A percentile compares a stretch with the other conserved stretches of the same genome.
These are phyloP conservation scores for Fremontodendron californicum DNA, from an alignment of 345 rosid species.

Conservation along the genomic window DNA sequence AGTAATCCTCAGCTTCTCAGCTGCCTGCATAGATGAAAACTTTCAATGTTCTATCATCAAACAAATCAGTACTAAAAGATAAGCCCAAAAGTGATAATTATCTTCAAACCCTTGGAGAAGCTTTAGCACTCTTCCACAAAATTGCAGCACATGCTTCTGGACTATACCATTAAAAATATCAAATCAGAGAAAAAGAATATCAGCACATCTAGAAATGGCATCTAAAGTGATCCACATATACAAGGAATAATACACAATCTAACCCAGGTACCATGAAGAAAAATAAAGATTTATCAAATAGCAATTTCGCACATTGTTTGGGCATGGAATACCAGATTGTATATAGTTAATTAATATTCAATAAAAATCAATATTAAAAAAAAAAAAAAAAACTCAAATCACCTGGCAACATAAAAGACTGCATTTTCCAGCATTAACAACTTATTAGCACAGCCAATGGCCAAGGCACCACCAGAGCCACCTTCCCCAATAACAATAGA, in stretches of 20 bases:
- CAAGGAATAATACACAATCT: not conserved
- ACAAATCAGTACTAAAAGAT: slow-evolving; percentile 10
- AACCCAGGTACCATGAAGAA: not conserved
- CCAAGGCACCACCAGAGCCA: slow-evolving; percentile 99
- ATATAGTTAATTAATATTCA: not conserved
- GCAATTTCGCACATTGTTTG: not conserved
- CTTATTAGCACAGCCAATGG: slow-evolving; percentile 93
- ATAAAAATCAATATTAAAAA: not conserved
- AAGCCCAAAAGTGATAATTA: slow-evolving; percentile 12
- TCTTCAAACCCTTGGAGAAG: slow-evolving; percentile 74
- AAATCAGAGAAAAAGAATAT: slow-evolving; percentile 7
- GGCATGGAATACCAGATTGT: not conserved
- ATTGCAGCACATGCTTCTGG: slow-evolving; percentile 99
- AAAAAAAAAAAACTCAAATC: slow-evolving; percentile 9
- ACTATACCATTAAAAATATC: slow-evolving; percentile 38
- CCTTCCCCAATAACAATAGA: slow-evolving; percentile 98
- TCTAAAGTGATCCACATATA: not conserved
- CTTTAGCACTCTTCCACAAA: slow-evolving; percentile 87
- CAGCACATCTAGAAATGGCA: not conserved
- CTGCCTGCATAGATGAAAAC: slow-evolving; percentile 60
- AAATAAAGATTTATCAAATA: not conserved
- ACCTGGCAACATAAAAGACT: slow-evolving; percentile 98
- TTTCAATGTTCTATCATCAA: slow-evolving; percentile 10
- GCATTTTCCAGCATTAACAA: slow-evolving; percentile 95
- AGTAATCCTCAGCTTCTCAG: slow-evolving; percentile 85